Percentiles rank a stretch among this genome's conserved stretches.
phyloP scores from a whole-genome alignment of 2,329 filamentous ascomycete genomes.

The Aspergillus persii region DNA sequence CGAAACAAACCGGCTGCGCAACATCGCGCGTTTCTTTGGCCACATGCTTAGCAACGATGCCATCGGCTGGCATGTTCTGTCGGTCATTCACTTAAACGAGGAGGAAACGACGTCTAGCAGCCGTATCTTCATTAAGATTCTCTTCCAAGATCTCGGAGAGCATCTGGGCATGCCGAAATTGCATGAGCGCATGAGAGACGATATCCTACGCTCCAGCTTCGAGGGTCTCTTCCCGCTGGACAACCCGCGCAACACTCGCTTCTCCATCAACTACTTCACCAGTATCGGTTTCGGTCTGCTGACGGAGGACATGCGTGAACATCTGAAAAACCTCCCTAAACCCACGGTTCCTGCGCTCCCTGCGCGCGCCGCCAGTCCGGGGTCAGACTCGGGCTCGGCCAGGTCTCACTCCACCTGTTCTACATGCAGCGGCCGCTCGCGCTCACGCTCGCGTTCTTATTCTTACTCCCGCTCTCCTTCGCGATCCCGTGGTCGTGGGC shows the following conservation, averaged over 20 bases:
- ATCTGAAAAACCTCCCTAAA: constrained; percentile 84
- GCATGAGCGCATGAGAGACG: constrained; percentile 72
- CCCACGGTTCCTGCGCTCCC: constrained; percentile 70
- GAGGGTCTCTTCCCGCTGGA: constrained; percentile 87
- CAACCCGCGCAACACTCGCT: constrained; percentile 84
- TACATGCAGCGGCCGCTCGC: constrained; percentile 35
- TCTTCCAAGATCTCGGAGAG: constrained; percentile 89
- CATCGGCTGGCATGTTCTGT: constrained; percentile 87
- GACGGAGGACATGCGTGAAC: constrained; percentile 92
- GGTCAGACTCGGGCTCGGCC: constrained; percentile 66
- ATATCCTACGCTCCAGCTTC: constrained; percentile 73
- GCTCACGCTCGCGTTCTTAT: constrained; percentile 45
- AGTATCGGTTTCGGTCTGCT: constrained; percentile 93
- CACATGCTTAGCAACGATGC: constrained; percentile 85
- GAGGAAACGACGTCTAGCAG: constrained; percentile 95
- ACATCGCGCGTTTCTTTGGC: constrained; percentile 92
- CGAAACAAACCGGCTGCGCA: constrained; percentile 91
- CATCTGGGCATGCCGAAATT: constrained; percentile 81
- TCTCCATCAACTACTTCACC: constrained; percentile 99
- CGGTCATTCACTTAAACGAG: constrained; percentile 84
- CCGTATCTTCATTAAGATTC: constrained; percentile 97
- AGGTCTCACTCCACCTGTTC: constrained; percentile 41
- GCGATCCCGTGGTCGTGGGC: constrained; percentile 26
- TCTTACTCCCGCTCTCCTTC: constrained; percentile 39
- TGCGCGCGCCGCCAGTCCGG: constrained; percentile 55